Evolutionary conservation across 1,139 yeast species (phyloP), one percentile per base, ranked within the genome.

Genomic region (Taiozyma sp.): DNA sequence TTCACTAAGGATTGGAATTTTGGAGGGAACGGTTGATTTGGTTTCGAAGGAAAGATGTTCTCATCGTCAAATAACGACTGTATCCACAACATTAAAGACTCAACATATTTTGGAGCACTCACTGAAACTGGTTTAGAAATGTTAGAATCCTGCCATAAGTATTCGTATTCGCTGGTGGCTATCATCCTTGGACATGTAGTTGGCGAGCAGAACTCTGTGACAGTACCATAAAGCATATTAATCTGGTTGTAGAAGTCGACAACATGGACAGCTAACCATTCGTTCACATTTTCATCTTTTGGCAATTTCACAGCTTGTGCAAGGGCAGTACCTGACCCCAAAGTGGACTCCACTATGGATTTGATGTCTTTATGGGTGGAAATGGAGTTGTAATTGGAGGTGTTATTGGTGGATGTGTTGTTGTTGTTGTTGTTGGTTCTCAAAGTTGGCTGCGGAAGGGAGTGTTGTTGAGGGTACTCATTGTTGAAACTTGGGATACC

Each of bases 181-280:
- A 87, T 90, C 99, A 93, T 93, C 54, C 95, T 73, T 4, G 99
- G 98, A 67, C 99, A 93, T 2, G 96, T 80, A 22, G 73, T 70
- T 1, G 98, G 97, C 0, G 97, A 89, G 68, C 99, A 93, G 64
- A 93, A 92, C 70, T 91, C 97, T 1, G 99, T 92, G 55, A 95
- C 87, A 7, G 98, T 85, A 13, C 98, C 97, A 64, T 93, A 93
- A 8, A 93, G 75, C 99, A 93, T 93, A 69, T 93, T 93, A 63
- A 92, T 86, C 68, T 93, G 99, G 67, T 92, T 92, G 71, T 88
- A 93, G 66, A 93, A 93, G 66, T 87, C 92, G 19, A 85, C 93
- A 39, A 85, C 87, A 65, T 93, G 97, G 19, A 92, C 96, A 0
- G 99, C 99, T 50, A 93, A 72, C 99, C 99, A 93, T 69, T 93